Conservation (phyloP, 1,284 basidiomycete genomes). For the Boletus semigastroideus region DNA sequence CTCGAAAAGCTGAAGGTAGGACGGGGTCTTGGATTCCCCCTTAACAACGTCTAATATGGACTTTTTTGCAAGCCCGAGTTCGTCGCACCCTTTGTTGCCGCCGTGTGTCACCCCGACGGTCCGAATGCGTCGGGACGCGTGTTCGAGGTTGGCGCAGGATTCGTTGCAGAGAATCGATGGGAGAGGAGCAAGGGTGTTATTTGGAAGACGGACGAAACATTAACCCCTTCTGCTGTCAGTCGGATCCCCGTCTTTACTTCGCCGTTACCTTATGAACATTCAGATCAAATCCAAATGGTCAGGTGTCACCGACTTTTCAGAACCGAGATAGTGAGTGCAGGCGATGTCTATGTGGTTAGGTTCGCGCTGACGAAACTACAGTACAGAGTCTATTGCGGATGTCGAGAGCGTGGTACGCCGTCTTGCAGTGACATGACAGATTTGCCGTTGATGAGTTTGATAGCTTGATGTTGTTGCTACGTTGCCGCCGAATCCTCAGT, state of each 20-base stretch:
- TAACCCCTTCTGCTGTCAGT: constrained; percentile 91
- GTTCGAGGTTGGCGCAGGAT: constrained; percentile 95
- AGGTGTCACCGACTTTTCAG: constrained; percentile 81
- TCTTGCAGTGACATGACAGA: neutral
- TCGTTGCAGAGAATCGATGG: constrained; percentile 90
- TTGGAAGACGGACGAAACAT: constrained; percentile 89
- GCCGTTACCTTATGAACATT: constrained; percentile 1
- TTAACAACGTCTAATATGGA: neutral
- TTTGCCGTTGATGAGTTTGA: constrained; percentile 24
- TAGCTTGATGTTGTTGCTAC: constrained; percentile 71
- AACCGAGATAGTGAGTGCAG: constrained; percentile 65
- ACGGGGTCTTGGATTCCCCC: neutral
- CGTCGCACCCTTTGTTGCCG: constrained; percentile 90
- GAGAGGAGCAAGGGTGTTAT: constrained; percentile 86
- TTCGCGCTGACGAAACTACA: constrained; percentile 27
- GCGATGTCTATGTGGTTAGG: too few species aligned
- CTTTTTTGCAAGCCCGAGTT: constrained; percentile 69
- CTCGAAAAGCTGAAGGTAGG: constrained; percentile 82
- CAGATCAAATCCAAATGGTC: constrained; percentile 81
- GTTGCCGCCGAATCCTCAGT: constrained; percentile 73
- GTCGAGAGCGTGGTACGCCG: constrained; percentile 59
- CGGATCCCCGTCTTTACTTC: neutral
- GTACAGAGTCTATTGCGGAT: constrained; percentile 71
- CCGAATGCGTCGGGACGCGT: constrained; percentile 85
- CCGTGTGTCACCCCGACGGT: constrained; percentile 73